These are phyloP conservation scores for Stellera chamaejasme DNA, from an alignment of 345 rosid species.

Conservation along the genomic window DNA sequence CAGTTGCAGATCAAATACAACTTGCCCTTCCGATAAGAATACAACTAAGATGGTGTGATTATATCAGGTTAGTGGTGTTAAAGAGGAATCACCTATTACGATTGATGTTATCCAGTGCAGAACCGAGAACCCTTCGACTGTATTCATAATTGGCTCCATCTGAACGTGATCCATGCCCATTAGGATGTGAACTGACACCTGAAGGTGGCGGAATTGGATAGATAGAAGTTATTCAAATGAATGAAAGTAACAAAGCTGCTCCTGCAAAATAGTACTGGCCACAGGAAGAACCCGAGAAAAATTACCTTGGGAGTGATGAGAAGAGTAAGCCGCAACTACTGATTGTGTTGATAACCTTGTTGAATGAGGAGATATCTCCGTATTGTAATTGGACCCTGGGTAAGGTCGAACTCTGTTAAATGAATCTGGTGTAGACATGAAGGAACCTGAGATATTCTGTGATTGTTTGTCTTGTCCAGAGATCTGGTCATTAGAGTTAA, in stretches of 20 bases:
- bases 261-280: background rate
- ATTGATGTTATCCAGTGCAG: constrained; percentile 41
- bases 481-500: constrained; percentile 32
- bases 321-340: constrained; percentile 26
- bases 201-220: constrained; percentile 43
- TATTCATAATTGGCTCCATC: constrained; percentile 41
- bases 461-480: constrained; percentile 76
- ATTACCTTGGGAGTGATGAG: constrained; percentile 30
- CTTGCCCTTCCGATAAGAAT: background rate
- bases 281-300: constrained; percentile 2
- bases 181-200: constrained; percentile 37
- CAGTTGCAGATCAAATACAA: background rate
- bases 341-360: constrained; percentile 25
- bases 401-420: constrained; percentile 33
- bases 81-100: constrained; percentile 51
- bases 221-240: constrained; percentile 18
- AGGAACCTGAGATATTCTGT: constrained; percentile 17
- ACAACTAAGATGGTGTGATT: constrained; percentile 27
- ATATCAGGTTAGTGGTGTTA: constrained; percentile 28
- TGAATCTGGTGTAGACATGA: constrained; percentile 16
- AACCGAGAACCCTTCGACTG: constrained; percentile 58
- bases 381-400: constrained; percentile 14
- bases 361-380: constrained; percentile 28
- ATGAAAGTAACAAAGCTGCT: constrained; percentile 3
- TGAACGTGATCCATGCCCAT: constrained; percentile 43